These are phyloP conservation scores for Chrysopogon serrulatus DNA, from an alignment of 176 grass and related monocot genomes.

Conservation along the genomic window DNA sequence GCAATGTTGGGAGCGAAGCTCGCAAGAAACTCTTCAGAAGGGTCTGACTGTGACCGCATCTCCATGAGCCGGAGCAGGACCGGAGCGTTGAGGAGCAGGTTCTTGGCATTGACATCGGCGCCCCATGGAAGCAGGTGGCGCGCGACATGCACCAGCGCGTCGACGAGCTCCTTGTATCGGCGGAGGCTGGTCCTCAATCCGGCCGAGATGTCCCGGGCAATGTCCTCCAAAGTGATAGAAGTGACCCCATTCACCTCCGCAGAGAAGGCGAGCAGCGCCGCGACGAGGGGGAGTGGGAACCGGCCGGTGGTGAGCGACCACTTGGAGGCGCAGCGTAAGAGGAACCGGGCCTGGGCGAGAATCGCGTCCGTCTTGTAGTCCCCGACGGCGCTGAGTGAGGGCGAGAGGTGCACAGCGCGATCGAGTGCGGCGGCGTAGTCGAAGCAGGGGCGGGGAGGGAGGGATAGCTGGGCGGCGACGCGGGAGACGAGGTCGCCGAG, in stretches of 20 bases:
- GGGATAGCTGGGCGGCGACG: constrained; percentile 32
- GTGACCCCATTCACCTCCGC: constrained; percentile 42
- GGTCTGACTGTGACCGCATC: constrained; percentile 38
- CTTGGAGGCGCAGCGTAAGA: constrained; percentile 61
- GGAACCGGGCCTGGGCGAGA: constrained; percentile 55
- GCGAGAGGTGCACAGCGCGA: constrained; percentile 30
- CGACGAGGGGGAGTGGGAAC: constrained; percentile 53
- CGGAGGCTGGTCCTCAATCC: constrained; percentile 36
- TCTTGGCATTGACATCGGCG: constrained; percentile 51
- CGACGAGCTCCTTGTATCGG: constrained; percentile 54
- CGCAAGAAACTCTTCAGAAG: constrained; percentile 29
- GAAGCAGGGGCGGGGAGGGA: constrained; percentile 50
- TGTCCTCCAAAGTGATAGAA: constrained; percentile 35
- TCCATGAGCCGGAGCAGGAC: constrained; percentile 65
- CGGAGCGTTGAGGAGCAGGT: constrained; percentile 50
- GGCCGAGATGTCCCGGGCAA: constrained; percentile 46
- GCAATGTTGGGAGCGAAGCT: constrained; percentile 26
- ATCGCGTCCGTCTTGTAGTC: constrained; percentile 30
- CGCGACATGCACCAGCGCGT: constrained; percentile 45
- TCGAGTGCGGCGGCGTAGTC: constrained; percentile 43
- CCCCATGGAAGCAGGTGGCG: constrained; percentile 63
- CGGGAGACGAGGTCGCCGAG: constrained; percentile 49
- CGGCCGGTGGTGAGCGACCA: constrained; percentile 78
- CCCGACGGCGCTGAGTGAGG: constrained; percentile 1
- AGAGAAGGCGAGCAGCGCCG: constrained; percentile 39